Evolutionary conservation across 139 green algal genomes (phyloP), one percentile per base, ranked within the genome.

Genomic region (Chlamydomonas applanata): DNA sequence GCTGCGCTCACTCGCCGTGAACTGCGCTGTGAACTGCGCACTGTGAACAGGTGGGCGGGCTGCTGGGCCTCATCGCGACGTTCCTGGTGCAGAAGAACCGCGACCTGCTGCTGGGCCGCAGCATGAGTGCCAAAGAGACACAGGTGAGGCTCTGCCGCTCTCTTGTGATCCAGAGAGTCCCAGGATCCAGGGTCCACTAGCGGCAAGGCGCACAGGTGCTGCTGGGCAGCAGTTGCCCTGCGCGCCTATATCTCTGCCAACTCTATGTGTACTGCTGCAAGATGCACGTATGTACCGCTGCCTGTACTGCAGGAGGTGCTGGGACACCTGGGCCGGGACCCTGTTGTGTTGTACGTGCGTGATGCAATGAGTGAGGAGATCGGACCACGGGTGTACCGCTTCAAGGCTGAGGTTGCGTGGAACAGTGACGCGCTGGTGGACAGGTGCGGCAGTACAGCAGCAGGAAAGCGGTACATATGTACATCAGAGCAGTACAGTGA

Each of bases 281-380:
- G 66, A 14, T 22, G 53, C 20, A 9, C n/a, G 11, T 22, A 30
- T 14, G 4, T 7, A 7, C 7, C 40, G 7, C 40, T 7, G 11
- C 40, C 40, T 11, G 40, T 49, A 11, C 11, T 49, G 40, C 40
- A 49, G 40, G 40, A 49, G 40, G 40, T 67, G 9, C 20, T 75
- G 56, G 5, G 24, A 13, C 34, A 61, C 22, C 54, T 82, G 20
- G 20, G n/a, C 7, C 4, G 32, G 7, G 71, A 82, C 64, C 77
- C 77, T 9, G 71, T 82, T 22, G 66, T 82, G 11, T 63, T 71
- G 60, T 62, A 61, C 7, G 67, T 76, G 53, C 44, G 29, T 68
- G 90, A 96, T 83, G 86, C 87, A 40, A 97, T 94, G 84, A 93
- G 74, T 49, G 94, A 98, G 78, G 92, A 97, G 79, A 85, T 98